Conservation (phyloP, 441 rosid genomes). For the Pelargonium myrrhifolium region DNA sequence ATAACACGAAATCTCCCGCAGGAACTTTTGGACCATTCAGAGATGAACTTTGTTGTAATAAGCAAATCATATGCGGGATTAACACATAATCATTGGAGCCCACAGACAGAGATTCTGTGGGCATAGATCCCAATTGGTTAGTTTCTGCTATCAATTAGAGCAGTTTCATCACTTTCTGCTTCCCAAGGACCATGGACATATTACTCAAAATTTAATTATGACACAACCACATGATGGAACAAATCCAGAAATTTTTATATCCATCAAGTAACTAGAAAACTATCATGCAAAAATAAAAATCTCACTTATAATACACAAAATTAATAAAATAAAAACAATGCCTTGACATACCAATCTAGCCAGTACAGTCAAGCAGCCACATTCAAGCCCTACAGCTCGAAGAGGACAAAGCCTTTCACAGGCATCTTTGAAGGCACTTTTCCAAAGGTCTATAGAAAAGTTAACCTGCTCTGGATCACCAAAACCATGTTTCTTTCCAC, state of each 20-base stretch:
- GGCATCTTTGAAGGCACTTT: constrained; percentile 81
- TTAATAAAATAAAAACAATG: background rate
- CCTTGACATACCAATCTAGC: constrained; percentile 60
- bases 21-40: constrained; percentile 4
- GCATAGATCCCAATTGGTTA: background rate
- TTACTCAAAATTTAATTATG: background rate
- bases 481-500: constrained; percentile 33
- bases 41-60: background rate
- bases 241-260: background rate
- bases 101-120: background rate
- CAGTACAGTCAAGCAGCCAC: constrained; percentile 74
- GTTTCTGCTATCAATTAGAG: too few species aligned
- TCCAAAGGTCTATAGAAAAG: constrained; percentile 83
- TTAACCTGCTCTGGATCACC: constrained; percentile 55
- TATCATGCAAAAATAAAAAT: background rate
- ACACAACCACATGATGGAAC: background rate
- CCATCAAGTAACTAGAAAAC: background rate
- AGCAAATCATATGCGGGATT: background rate
- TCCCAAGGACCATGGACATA: background rate
- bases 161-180: too few species aligned
- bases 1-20: background rate
- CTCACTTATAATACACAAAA: background rate
- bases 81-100: background rate
- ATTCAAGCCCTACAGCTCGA: constrained; percentile 83
- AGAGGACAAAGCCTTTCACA: constrained; percentile 94